phyloP scores from a whole-genome alignment of 1,284 basidiomycete species.

The Ganoderma boninense region DNA sequence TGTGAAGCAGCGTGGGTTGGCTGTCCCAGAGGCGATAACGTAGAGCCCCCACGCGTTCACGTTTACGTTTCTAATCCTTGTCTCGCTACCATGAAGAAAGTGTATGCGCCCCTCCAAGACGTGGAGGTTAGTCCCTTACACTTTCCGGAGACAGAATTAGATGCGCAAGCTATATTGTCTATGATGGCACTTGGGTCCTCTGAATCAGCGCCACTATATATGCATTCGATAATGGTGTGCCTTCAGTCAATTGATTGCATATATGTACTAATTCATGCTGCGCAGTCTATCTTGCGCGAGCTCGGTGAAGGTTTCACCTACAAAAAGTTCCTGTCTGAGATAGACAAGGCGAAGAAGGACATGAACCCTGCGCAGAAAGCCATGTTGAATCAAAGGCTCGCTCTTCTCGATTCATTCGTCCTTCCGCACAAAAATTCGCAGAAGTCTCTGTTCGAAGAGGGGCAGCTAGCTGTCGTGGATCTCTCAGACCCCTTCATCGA shows the following conservation, averaged over 20 bases:
- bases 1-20: conserved; percentile 74
- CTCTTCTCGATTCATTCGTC: conserved; percentile 62
- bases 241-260: too few species aligned
- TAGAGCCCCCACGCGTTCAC: conserved; percentile 56
- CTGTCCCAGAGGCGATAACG: conserved; percentile 44
- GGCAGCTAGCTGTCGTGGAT: conserved; percentile 69
- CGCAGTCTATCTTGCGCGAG: conserved; percentile 52
- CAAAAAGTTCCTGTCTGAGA: conserved; percentile 52
- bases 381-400: conserved; percentile 66
- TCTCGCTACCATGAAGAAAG: conserved; percentile 62
- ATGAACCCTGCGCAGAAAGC: conserved; percentile 62
- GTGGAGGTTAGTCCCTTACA: conserved; percentile 63
- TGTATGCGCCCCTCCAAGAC: conserved; percentile 61
- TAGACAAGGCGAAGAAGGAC: conserved; percentile 55
- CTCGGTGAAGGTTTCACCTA: conserved; percentile 58
- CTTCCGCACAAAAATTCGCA: conserved; percentile 38
- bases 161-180: conserved; percentile 70
- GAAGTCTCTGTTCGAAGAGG: conserved; percentile 53
- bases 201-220: conserved; percentile 65
- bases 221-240: conserved; percentile 67
- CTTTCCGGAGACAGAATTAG: conserved; percentile 68
- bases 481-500: conserved; percentile 80
- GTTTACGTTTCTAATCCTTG: conserved; percentile 73
- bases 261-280: background rate
- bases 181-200: conserved; percentile 75